Conservation (phyloP, 2,329 filamentous ascomycete genomes). For the Nigrospora sphaerica region DNA sequence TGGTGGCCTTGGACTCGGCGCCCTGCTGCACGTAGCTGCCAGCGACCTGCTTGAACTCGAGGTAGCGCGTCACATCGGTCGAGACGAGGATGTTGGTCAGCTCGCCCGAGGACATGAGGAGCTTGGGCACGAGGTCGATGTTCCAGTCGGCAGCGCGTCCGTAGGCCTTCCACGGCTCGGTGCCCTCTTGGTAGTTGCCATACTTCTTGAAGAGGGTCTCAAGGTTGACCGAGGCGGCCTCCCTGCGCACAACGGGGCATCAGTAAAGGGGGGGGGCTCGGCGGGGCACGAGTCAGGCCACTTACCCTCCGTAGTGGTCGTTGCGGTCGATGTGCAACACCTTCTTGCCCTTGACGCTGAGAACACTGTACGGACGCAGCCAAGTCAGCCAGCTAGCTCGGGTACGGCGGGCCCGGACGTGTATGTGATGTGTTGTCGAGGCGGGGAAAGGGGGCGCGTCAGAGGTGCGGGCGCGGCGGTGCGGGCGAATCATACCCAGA, state of each 20-base stretch:
- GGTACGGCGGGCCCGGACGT: too few species aligned
- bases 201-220: constrained; percentile 97
- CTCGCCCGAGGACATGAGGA: constrained; percentile 97
- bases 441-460: too few species aligned
- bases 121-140: constrained; percentile 96
- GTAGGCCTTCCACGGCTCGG: constrained; percentile 97
- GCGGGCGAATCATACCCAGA: constrained; percentile 63
- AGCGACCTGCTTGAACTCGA: constrained; percentile 90
- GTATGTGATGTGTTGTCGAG: too few species aligned
- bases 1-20: constrained; percentile 71
- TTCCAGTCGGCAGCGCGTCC: constrained; percentile 98
- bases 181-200: constrained; percentile 69
- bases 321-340: constrained; percentile 98
- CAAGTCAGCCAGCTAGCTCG: constrained; percentile 5
- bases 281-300: constrained; percentile 15
- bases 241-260: constrained; percentile 41
- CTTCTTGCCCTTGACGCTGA: constrained; percentile 98
- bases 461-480: too few species aligned
- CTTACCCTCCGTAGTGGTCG: constrained; percentile 95
- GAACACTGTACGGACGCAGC: constrained; percentile 51
- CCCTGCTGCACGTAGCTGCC: constrained; percentile 96
- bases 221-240: constrained; percentile 94
- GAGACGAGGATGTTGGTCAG: constrained; percentile 97
- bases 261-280: constrained; percentile 14
- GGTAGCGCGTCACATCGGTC: constrained; percentile 82